A percentile compares a stretch with the other conserved stretches of the same genome.
Evolutionary conservation across 2,329 filamentous ascomycete species (phyloP).

Genomic region (Claviceps fusiformis): DNA sequence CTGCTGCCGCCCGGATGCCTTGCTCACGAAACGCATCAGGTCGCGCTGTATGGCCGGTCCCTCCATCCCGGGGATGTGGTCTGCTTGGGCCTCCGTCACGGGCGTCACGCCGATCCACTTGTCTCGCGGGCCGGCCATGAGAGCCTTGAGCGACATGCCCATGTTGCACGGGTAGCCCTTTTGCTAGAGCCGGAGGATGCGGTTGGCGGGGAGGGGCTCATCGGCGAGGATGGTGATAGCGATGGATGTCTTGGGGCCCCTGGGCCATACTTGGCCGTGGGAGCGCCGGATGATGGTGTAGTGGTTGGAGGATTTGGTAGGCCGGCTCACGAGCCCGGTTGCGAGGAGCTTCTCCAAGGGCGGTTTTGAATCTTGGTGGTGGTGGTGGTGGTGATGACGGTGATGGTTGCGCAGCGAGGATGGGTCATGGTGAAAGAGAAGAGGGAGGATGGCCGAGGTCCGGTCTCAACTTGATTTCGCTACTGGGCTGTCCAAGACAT

Average conservation of each 20-base stretch:
- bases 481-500: no score
- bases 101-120: constrained; percentile 60
- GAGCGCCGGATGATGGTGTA: constrained; percentile 56
- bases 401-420: constrained; percentile 4
- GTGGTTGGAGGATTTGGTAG: constrained; percentile 51
- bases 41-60: constrained; percentile 58
- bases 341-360: constrained; percentile 50
- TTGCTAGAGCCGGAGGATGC: constrained; percentile 54
- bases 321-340: constrained; percentile 48
- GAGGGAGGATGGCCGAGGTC: no score
- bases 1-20: constrained; percentile 27
- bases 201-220: constrained; percentile 37
- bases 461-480: no score
- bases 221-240: constrained; percentile 52
- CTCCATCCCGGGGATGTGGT: constrained; percentile 39
- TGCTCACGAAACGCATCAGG: constrained; percentile 48
- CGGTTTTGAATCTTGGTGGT: constrained; percentile 29
- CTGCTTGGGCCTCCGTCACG: constrained; percentile 25
- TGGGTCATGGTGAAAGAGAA: not conserved
- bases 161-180: constrained; percentile 56
- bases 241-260: constrained; percentile 49
- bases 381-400: constrained; percentile 3
- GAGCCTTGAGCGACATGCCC: constrained; percentile 51
- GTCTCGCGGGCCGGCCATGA: constrained; percentile 43
- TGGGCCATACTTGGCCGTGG: constrained; percentile 49